Conservation (phyloP, 73 alveolate species). For the Blepharisma japonicum region DNA sequence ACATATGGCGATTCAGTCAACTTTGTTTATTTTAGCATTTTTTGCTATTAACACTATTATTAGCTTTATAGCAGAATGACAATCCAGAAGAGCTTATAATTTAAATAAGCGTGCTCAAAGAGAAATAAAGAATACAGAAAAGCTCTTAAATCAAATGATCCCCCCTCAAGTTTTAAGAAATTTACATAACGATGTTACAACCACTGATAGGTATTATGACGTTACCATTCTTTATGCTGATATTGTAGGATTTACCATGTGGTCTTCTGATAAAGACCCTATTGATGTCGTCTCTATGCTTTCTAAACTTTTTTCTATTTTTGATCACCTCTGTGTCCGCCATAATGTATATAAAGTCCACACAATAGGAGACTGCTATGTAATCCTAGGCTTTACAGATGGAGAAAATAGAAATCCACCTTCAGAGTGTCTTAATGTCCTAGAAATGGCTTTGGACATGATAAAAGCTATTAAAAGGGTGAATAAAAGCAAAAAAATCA, state of each 20-base stretch:
- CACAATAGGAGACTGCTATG: conserved; percentile 98
- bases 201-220: conserved; percentile 81
- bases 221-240: conserved; percentile 96
- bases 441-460: conserved; percentile 94
- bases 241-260: conserved; percentile 73
- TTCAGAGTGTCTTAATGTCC: conserved; percentile 89
- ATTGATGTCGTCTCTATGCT: conserved; percentile 89
- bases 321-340: conserved; percentile 87
- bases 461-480: conserved; percentile 85
- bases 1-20: neutral
- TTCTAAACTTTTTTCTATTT: conserved; percentile 83
- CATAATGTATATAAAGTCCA: conserved; percentile 92
- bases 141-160: conserved; percentile 29
- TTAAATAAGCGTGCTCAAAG: conserved; percentile 28
- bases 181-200: conserved; percentile 75
- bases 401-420: conserved; percentile 74
- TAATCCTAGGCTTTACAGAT: conserved; percentile 85
- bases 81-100: conserved; percentile 4
- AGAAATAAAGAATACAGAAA: conserved; percentile 31
- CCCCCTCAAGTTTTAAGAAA: conserved; percentile 44
- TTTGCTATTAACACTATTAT: conserved; percentile 14
- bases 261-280: conserved; percentile 80
- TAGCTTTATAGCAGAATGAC: conserved; percentile 24
- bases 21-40: conserved; percentile 17
- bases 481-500: conserved; percentile 71